Conservation (phyloP, 208 protist genomes). For the Lotmaria passim region DNA sequence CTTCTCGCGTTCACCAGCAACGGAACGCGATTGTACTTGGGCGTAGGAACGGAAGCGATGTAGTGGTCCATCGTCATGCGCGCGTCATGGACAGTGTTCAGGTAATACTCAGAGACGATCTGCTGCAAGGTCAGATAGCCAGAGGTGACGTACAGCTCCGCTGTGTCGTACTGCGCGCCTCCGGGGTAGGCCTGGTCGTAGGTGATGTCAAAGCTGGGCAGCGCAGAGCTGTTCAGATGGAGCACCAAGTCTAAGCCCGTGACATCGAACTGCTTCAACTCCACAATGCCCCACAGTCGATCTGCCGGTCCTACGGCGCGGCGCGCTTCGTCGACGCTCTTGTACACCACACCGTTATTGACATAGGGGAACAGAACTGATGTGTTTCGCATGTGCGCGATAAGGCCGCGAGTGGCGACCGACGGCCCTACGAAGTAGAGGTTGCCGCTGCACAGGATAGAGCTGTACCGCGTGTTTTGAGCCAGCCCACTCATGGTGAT, state of each 20-base stretch:
- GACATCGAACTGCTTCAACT: constrained; percentile 6
- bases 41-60: constrained; percentile 31
- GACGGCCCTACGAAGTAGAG: constrained; percentile 60
- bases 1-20: constrained; percentile 29
- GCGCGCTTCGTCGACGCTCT: constrained; percentile 1
- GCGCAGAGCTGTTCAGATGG: constrained; percentile 43
- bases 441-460: constrained; percentile 44
- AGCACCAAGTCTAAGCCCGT: constrained; percentile 25
- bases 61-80: constrained; percentile 23
- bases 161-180: constrained; percentile 40
- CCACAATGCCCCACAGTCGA: constrained; percentile 23
- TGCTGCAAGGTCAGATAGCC: constrained; percentile 72
- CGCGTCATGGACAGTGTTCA: constrained; percentile 27
- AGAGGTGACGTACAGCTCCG: constrained; percentile 69
- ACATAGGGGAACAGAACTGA: constrained; percentile 46
- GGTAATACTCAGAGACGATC: constrained; percentile 47
- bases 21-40: constrained; percentile 27
- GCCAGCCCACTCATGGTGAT: constrained; percentile 20
- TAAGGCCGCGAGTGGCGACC: constrained; percentile 33
- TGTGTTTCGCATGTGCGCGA: constrained; percentile 34
- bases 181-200: constrained; percentile 40
- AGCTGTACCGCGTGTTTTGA: constrained; percentile 41
- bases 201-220: constrained; percentile 21
- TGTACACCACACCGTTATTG: constrained; percentile 17
- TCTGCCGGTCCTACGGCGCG: not conserved